Evolutionary conservation across 306 rosid genomes (phyloP).

Genomic region (Hippophae rhamnoides): DNA sequence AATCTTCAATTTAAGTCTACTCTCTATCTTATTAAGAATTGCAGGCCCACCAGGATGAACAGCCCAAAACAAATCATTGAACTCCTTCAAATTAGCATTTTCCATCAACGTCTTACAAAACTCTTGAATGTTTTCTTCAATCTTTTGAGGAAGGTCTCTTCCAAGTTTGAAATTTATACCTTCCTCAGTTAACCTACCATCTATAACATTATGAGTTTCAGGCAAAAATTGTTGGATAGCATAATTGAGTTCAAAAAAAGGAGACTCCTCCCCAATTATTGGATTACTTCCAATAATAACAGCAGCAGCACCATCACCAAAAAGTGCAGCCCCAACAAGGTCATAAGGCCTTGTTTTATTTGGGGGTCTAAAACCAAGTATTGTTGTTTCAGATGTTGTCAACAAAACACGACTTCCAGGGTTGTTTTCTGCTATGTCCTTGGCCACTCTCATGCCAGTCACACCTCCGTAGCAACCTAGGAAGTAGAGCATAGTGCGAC

Average conservation of each 20-base stretch:
- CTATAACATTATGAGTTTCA: constrained; percentile 59
- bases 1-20: constrained; percentile 32
- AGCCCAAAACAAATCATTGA: constrained; percentile 83
- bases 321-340: constrained; percentile 96
- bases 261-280: constrained; percentile 32
- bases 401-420: constrained; percentile 66
- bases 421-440: constrained; percentile 95
- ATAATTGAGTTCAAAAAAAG: constrained; percentile 76
- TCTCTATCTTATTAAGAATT: constrained; percentile 66
- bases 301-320: constrained; percentile 92
- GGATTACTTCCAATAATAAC: constrained; percentile 73
- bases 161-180: constrained; percentile 91
- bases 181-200: constrained; percentile 70
- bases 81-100: constrained; percentile 30
- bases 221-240: constrained; percentile 82
- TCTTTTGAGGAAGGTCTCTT: constrained; percentile 83
- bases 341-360: constrained; percentile 78
- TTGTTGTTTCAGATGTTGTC: constrained; percentile 86
- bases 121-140: constrained; percentile 77
- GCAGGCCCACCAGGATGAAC: constrained; percentile 98
- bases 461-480: constrained; percentile 94
- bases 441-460: constrained; percentile 82
- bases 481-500: constrained; percentile 80
- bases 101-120: constrained; percentile 65
- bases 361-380: constrained; percentile 84